Base-by-base conservation (phyloP, 2,329 filamentous ascomycete genomes). In the Ciborinia camelliae region DNA sequence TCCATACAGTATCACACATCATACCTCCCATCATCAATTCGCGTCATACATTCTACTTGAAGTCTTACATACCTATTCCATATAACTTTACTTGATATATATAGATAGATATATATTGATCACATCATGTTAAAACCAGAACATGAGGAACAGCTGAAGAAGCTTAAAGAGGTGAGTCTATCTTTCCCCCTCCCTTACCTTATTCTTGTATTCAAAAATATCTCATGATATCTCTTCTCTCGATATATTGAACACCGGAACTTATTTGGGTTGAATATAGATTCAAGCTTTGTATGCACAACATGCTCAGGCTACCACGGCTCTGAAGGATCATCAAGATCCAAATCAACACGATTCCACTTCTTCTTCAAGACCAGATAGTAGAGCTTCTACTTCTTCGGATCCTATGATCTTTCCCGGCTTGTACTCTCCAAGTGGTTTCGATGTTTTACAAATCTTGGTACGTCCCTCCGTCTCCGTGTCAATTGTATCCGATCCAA, bases 341-440 rank as follows among this genome's bases (percentile, higher is more conserved):
- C 60, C 54, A 43, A 10, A 35, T 8, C 60, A 55, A 20, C 60
- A 30, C 23, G 26, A 2, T 12, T 52, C 30, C 20, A 37, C 14
- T 26, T 32, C 54, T 18, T 30, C 14, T 26, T 32, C 54, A 10
- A 28, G 54, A 6, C 54, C 54, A 32, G 54, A 58, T 7, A 58
- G 63, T 39, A 48, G 47, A 55, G 54, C 18, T 32, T 59, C 39
- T 15, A 30, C 30, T 18, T 47, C 41, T 52, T 51, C 55, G 15
- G 81, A 85, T 70, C 74, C 81, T 47, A 73, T 84, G 65, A 84
- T 86, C 66, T 85, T 81, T 63, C 82, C 82, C 0, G 83, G 82
- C 8, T 74, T 86, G 1, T 87, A 87, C 68, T 79, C 82, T 5
- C 78, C 79, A 4, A 85, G 79, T 53, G 83, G 83, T 2, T 79